Evolutionary conservation across 163 green algal genomes (phyloP).

Genomic region (Scenedesmus sp.): DNA sequence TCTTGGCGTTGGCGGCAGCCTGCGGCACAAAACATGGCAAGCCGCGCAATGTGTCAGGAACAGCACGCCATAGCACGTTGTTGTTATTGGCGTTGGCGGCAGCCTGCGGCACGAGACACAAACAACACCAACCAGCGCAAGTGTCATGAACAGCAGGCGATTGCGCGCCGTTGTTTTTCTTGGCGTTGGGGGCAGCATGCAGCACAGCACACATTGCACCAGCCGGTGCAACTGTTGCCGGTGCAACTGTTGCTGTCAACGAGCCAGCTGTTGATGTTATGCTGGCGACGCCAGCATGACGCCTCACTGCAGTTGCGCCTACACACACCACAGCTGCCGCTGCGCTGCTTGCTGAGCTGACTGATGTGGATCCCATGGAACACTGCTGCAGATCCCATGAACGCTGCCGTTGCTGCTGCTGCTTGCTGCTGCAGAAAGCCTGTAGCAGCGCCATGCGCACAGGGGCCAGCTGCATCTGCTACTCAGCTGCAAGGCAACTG

Average conservation of each 20-base stretch:
- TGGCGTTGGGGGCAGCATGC: slow-evolving; percentile 91
- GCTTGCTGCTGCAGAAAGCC: not conserved
- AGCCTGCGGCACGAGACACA: slow-evolving; percentile 66
- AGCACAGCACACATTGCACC: not conserved
- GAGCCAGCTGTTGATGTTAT: too few species aligned
- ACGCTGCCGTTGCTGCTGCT: not conserved
- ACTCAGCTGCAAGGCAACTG: too few species aligned
- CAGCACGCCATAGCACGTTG: slow-evolving; percentile 53
- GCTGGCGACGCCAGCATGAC: too few species aligned
- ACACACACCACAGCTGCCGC: too few species aligned
- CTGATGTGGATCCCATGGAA: too few species aligned
- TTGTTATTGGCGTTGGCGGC: slow-evolving; percentile 97
- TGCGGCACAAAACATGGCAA: slow-evolving; percentile 46
- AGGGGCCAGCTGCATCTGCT: too few species aligned
- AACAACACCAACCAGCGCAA: not conserved
- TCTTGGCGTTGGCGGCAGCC: slow-evolving; percentile 95
- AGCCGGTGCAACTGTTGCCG: too few species aligned
- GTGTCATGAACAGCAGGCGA: not conserved
- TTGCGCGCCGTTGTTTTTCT: slow-evolving; percentile 85
- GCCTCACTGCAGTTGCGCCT: too few species aligned
- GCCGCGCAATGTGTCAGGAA: not conserved
- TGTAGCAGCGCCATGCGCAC: too few species aligned
- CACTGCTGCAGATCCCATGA: too few species aligned
- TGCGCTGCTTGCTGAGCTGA: too few species aligned
- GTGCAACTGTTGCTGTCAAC: too few species aligned